phyloP scores from a whole-genome alignment of 805 yeast genomes.

The Wickerhamomyces silvicola region DNA sequence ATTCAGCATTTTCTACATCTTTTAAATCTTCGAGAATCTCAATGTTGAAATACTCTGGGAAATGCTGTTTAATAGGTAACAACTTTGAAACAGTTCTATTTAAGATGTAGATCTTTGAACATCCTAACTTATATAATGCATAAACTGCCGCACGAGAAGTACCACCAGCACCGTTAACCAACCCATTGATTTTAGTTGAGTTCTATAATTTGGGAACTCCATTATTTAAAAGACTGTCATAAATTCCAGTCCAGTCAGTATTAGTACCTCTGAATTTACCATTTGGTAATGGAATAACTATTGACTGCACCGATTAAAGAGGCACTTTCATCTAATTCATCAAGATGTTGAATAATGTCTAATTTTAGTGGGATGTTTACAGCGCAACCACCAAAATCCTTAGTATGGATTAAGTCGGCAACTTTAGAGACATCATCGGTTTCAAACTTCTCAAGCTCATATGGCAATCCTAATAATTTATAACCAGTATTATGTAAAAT shows the following conservation, averaged over 20 bases:
- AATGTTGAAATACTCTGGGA: slow-evolving; percentile 57
- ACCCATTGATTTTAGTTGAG: slow-evolving; percentile 43
- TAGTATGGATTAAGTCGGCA: slow-evolving; percentile 39
- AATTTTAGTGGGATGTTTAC: slow-evolving; percentile 91
- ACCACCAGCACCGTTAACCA: slow-evolving; percentile 96
- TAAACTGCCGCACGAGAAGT: slow-evolving; percentile 92
- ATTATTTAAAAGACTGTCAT: slow-evolving; percentile 52
- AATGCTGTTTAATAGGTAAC: slow-evolving; percentile 46
- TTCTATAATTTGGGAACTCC: slow-evolving; percentile 46
- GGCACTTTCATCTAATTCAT: slow-evolving; percentile 71
- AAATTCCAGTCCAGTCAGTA: slow-evolving; percentile 94
- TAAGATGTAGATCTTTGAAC: slow-evolving; percentile 64
- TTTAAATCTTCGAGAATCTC: slow-evolving; percentile 45
- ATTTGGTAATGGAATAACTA: slow-evolving; percentile 50
- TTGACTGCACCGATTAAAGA: slow-evolving; percentile 87
- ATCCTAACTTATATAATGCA: slow-evolving; percentile 77
- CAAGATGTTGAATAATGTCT: slow-evolving; percentile 63
- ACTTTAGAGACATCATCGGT: slow-evolving; percentile 58
- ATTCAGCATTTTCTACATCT: slow-evolving; percentile 32
- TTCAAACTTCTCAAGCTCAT: slow-evolving; percentile 60
- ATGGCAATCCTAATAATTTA: slow-evolving; percentile 69
- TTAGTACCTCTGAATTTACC: slow-evolving; percentile 71
- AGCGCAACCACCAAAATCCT: slow-evolving; percentile 85
- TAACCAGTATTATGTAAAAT: slow-evolving; percentile 80
- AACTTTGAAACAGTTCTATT: slow-evolving; percentile 75